Evolutionary conservation across 352 stramenopile species (phyloP).

Genomic region (Phytophthora rubi): DNA sequence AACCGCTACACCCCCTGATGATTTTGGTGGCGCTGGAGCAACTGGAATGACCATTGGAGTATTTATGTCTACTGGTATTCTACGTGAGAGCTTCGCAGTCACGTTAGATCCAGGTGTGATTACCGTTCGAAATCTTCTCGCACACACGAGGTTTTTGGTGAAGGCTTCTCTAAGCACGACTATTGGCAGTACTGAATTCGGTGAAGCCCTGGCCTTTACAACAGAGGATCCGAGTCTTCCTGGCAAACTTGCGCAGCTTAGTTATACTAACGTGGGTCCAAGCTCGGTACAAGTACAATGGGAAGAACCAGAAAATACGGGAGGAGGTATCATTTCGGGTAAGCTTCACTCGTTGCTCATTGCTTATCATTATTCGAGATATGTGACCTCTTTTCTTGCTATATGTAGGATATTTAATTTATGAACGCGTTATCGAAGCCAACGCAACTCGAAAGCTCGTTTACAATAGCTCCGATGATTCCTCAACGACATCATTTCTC

Average conservation of each 20-base stretch:
- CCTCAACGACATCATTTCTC: slow-evolving; percentile 19
- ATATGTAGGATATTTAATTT: slow-evolving; percentile 36
- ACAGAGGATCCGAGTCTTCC: slow-evolving; percentile 31
- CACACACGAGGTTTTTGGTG: slow-evolving; percentile 43
- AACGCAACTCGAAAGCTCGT: slow-evolving; percentile 11
- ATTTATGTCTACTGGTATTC: slow-evolving; percentile 13
- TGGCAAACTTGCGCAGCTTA: slow-evolving; percentile 15
- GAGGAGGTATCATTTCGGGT: slow-evolving; percentile 50
- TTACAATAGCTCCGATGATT: slow-evolving; percentile 32
- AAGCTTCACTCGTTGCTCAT: slow-evolving; percentile 1
- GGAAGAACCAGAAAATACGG: slow-evolving; percentile 42
- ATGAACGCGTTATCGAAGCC: slow-evolving; percentile 10
- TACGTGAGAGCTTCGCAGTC: slow-evolving; percentile 7
- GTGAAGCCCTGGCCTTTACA: slow-evolving; percentile 26
- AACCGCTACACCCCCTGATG: slow-evolving; percentile 25
- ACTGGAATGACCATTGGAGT: slow-evolving; percentile 21
- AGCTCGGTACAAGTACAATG: slow-evolving; percentile 43
- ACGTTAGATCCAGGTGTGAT: slow-evolving; percentile 12
- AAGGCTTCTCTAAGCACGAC: slow-evolving; percentile 20
- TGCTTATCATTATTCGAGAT: neutral
- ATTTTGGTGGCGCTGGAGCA: slow-evolving; percentile 39
- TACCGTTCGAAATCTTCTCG: slow-evolving; percentile 28
- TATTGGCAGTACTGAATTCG: slow-evolving; percentile 22
- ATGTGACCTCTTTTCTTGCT: neutral
- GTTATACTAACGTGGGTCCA: slow-evolving; percentile 24